Base-by-base conservation (phyloP, 768 basidiomycete species). In the Ramaria rubella region DNA sequence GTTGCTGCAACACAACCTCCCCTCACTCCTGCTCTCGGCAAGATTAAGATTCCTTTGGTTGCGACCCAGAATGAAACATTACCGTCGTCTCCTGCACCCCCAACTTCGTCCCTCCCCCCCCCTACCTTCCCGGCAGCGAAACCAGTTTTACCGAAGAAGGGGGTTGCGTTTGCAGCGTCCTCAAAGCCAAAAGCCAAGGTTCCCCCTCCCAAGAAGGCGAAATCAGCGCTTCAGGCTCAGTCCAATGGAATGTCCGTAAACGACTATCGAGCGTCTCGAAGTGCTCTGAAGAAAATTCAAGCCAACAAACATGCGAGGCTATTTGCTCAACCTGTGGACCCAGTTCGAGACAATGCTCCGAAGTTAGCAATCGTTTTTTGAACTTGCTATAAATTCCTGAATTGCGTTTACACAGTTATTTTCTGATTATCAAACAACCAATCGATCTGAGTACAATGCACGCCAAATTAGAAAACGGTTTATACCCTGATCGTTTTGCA, bases 401-500 rank as follows among this genome's bases (percentile, higher is more conserved):
- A 17, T 38, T 60, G 19, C 33, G 11, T 26, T 26, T n/a, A 6
- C 8, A 38, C 58, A 95, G 94, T 62, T 98, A 98, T 68, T 92
- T 93, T 64, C 85, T 89, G 52, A 72, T 94, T 58, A 86, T 99
- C 69, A 89, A 89, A 69, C 77, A 87, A 11, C 95, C 96, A 1
- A 97, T 99, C 91, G 96, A 99, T 66, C 76, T 98, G 17, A 85
- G 85, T 51, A 93, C 94, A 0, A 88, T 95, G 76, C 75, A 78
- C 26, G 87, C 87, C 34, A 97, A 95, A 68, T 73, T 98, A 11
- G 85, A 89, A 63, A 83, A 81, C 55, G 93, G 94, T 5, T 80
- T 86, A 70, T 98, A 97, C 73, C 79, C 82, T 59, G 83, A 89
- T 63, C 83, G 93, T 9, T 83, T 85, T 63, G 86, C 78, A 14